Evolutionary conservation across 495 filamentous ascomycete species (phyloP), one percentile per base, ranked within the genome.

Genomic region (Penicillium verhagenii): DNA sequence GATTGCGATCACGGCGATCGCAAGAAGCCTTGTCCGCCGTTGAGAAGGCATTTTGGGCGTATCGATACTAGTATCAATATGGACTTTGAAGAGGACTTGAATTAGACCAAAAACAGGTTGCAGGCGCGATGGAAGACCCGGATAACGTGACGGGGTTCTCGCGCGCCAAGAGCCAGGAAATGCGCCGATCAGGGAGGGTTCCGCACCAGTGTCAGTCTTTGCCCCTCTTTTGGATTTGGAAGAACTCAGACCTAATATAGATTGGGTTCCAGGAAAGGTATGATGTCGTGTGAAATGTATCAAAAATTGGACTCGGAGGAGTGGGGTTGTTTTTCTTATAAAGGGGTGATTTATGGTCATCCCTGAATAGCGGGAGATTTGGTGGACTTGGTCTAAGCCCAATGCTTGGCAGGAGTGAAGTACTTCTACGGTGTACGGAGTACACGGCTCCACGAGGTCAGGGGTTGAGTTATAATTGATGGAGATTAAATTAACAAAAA

Each of bases 41-140:
- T 79, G 79, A 1, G 89, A 89, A 61, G 85, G 82, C 90, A 95
- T 92, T 39, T 43, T 76, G 69, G 44, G n/a, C n/a, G n/a, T n/a
- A 37, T 19, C 26, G 33, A 16, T 18, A 24, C 3, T 8, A 4
- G 33, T 35, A 42, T 26, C 26, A n/a, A 16, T 10, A 24, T n/a
- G 0, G 37, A 23, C 25, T 29, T 19, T 35, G n/a, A 39, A 37
- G 5, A 37, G 6, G 16, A 20, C 10, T 21, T 25, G 21, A 7
- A 25, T 20, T 49, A 25, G 26, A 18, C 13, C n/a, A 11, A 18
- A 37, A 35, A 35, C 3, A 31, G 13, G 28, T 31, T 28, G 19
- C 42, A 9, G 19, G 31, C 29, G 47, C 10, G 35, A 42, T 52
- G 39, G 45, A n/a, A 18, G 48, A 38, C 9, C 23, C n/a, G 43